Base-by-base conservation (phyloP, 768 basidiomycete genomes). In the Coprinopsis cinerea region DNA sequence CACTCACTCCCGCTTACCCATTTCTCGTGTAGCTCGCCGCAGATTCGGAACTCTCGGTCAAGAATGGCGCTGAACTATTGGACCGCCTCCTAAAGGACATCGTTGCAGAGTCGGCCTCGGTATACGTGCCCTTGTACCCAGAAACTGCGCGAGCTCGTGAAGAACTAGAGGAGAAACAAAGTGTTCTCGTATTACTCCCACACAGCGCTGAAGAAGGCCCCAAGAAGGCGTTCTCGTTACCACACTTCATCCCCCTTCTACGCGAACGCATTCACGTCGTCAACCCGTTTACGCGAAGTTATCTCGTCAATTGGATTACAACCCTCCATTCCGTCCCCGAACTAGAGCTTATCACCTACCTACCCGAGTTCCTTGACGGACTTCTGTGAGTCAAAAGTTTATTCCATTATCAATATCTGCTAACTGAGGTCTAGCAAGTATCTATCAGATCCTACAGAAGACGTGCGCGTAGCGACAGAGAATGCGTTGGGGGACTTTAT, bases 51-150 rank as follows among this genome's bases (percentile, higher is more conserved):
- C 60, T 90, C 30, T 95, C 96, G 1, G 95, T 99, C 53, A 95
- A 96, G 79, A 98, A 97, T 60, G 95, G 95, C 1, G 94, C 96
- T 1, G 96, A 99, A 64, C 78, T 99, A 24, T 78, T 98, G 50
- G 96, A 99, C 64, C 81, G 95, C 17, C 78, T 97, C n/a, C 78
- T 99, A 57, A 97, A 98, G 62, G 96, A 99, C 57, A 95, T 97
- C 42, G 95, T 98, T 3, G 88, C 93, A 11, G 96, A 98, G 67
- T 90, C 92, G 6, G 96, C 95, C 1, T 92, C 93, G 0, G 86
- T 89, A 28, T 97, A 96, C 63, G 85, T 96, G 45, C 92, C 93
- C 9, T 82, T 89, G 51, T 88, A 88, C 61, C 80, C 84, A 2
- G 89, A 91, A 61, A 86, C 84, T 0, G 87, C 85, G 63, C 82